Evolutionary conservation across 306 rosid species (phyloP), one percentile per base, ranked within the genome.

Genomic region (Myrica gale): DNA sequence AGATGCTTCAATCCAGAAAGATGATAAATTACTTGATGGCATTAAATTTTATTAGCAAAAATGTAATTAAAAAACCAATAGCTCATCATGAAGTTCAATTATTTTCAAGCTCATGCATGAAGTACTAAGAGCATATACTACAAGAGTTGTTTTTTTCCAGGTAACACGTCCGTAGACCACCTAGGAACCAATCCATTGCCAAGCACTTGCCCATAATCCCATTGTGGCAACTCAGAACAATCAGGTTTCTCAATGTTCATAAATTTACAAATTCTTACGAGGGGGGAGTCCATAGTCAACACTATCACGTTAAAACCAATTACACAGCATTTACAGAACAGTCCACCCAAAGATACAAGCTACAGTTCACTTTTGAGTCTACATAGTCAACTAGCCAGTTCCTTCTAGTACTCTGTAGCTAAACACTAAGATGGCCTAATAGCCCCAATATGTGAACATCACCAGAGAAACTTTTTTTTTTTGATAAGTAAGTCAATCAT

Each of bases 1-100:
- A 95, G 99, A 73, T 78, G 88, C 99, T 95, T 76, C 78, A 84
- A 80, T 73, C 82, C 85, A 85, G 78, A 74, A 78, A 72, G 85
- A 47, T 73, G 55, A 69, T 75, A 71, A 26, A 77, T 80, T 68
- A 90, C 75, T 16, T 45, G 60, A 54, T n/a, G 47, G 19, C 70
- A 43, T 77, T 66, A n/a, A 32, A 74, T 68, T 46, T 20, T 66
- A 26, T 6, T 65, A 4, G 16, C n/a, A 65, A 71, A 42, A 80
- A 77, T 75, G 66, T 46, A 16, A 72, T 26, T 47, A 71, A 51
- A 26, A 75, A 74, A 63, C 53, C 41, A 41, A 56, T 68, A 71
- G 78, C 23, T 72, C 65, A 78, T 69, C 37, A 52, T 69, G 69
- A 57, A 71, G 70, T 68, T 56, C 71, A 66, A 67, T 66, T 65